Base-by-base conservation (phyloP, 2,329 filamentous ascomycete species). In the Alternaria ventricosa region DNA sequence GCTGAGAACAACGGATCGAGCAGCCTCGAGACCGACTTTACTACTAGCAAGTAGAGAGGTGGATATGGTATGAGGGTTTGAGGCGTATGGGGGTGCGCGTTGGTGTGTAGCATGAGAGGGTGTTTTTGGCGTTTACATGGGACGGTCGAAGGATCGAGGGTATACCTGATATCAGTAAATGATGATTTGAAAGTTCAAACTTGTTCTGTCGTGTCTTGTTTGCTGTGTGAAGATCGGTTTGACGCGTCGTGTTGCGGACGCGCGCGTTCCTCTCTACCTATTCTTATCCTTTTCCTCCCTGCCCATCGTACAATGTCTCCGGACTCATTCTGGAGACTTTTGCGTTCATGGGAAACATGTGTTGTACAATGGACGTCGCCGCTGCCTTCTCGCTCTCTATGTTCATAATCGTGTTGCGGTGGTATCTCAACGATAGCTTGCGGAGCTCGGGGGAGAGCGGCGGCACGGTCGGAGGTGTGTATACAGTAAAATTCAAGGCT, bases 11-110 rank as follows among this genome's bases (percentile, higher is more conserved):
- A 88, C 57, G 87, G 87, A 43, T 85, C 86, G 62, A 88, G 91
- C 69, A 80, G 80, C 61, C 82, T 90, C 71, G 94, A 97, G 87
- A 92, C 87, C 54, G 94, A 97, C 81, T 97, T 97, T 78, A 97
- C 94, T 41, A 93, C 90, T 58, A 88, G 87, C 83, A 80, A 80
- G 72, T 80, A 76, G 62, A 61, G n/a, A 18, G 15, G 11, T 49
- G 18, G 46, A 33, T 20, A 10, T 41, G 43, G 36, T 20, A 15
- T 36, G 27, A 28, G 33, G 0, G 33, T 36, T 1, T 36, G 33
- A 36, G 33, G 15, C 15, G 33, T 36, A 36, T n/a, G 33, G 15
- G 15, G 33, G 15, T 36, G 0, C 15, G 33, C 0, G 33, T 6
- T 36, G 33, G 33, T 3, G 33, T 36, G 33, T 36, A 36, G 63